Evolutionary conservation across 2,329 filamentous ascomycete genomes (phyloP).

Genomic region (Ophiostoma sp.): DNA sequence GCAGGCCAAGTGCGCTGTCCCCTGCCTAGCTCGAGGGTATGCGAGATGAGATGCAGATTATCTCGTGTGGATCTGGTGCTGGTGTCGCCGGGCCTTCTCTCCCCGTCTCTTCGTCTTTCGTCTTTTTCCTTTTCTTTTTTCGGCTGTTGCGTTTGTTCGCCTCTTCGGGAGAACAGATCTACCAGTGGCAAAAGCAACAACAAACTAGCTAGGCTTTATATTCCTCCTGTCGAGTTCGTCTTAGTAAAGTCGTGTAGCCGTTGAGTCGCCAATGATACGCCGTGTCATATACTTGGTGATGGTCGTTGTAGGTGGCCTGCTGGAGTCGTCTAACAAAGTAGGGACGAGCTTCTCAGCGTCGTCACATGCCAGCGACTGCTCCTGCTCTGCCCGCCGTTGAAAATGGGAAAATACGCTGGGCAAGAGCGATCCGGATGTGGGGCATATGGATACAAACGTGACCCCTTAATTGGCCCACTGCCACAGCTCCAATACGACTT

Average conservation of each 20-base stretch:
- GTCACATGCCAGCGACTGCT: constrained; percentile 9
- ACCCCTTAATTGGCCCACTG: neutral
- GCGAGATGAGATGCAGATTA: neutral
- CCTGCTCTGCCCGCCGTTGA: neutral
- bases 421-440: neutral
- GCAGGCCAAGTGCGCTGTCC: neutral
- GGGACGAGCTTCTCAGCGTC: neutral
- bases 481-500: constrained; percentile 12
- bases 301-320: neutral
- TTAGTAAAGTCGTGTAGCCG: neutral
- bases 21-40: neutral
- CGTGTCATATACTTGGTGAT: neutral
- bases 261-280: neutral
- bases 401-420: constrained; percentile 3
- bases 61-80: neutral
- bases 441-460: neutral
- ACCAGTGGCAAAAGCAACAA: neutral
- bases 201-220: neutral
- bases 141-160: neutral
- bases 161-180: neutral
- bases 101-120: neutral
- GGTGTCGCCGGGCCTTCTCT: neutral
- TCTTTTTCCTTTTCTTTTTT: neutral
- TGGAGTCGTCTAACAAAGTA: neutral
- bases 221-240: neutral